Evolutionary conservation across 352 stramenopile genomes (phyloP), one percentile per base, ranked within the genome.

Genomic region (Phytophthora foliorum): DNA sequence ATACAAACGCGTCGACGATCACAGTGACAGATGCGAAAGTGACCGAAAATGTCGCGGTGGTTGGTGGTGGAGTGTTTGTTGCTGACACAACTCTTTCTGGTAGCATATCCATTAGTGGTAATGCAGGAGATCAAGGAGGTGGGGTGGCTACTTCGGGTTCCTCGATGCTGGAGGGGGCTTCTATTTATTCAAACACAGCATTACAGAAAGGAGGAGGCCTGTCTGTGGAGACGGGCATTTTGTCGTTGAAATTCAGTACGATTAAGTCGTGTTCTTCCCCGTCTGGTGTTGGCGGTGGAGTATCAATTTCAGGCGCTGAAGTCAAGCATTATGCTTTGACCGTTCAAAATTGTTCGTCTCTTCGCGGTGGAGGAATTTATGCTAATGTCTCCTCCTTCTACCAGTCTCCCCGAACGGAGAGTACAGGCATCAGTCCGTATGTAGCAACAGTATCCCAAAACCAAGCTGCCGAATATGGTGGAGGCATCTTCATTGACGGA

Each of bases 301-400:
- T 80, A 21, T 71, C 56, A n/a, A 32, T 81, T n/a, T 41, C 25
- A 4, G 59, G 66, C 10, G 56, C 63, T 7, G 36, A 11, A 5
- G 57, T 76, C 2, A 48, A 53, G 1, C 70, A 82, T 41, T 51
- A 72, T 10, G 46, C 49, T 13, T 41, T 82, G 7, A 57, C 14
- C 1, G 21, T 86, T 34, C 39, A 56, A 5, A 49, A 25, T 8
- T 86, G 78, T 34, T 51, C 25, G 16, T 39, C 78, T 0, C 16
- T 55, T 1, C 54, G 51, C 22, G 78, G 78, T 14, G 78, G 75
- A 29, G 78, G 75, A 9, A 11, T 81, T 14, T 86, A 84, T 32
- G 38, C 67, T 7, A 65, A 79, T 6, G 32, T 46, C 0, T 77
- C 77, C 1, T 41, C 51, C 4, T 71, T 85, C 17, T 50, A 58